Percentiles rank a stretch among this genome's conserved stretches.
Evolutionary conservation across 306 rosid genomes (phyloP).

Genomic region (Canavalia gladiata): DNA sequence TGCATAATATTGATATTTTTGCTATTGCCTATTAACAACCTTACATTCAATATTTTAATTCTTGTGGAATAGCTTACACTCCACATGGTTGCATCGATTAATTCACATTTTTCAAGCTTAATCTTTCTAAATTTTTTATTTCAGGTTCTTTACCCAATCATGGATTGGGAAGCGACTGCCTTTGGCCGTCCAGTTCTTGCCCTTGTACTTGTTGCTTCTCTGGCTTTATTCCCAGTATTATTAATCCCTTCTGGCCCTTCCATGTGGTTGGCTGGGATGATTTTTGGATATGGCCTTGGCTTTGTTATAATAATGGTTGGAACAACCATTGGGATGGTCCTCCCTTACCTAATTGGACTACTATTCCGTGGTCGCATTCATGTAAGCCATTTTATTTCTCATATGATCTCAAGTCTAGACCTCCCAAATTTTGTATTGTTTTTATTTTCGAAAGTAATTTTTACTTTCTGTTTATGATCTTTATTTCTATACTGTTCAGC

Average conservation of each 20-base stretch:
- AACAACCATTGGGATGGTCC: constrained; percentile 97
- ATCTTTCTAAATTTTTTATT: constrained; percentile 25
- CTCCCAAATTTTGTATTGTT: background rate
- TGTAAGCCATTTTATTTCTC: constrained; percentile 62
- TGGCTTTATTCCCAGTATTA: constrained; percentile 88
- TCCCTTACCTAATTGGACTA: constrained; percentile 89
- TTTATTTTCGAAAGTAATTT: background rate
- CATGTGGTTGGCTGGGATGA: constrained; percentile 99
- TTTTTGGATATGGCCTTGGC: constrained; percentile 96
- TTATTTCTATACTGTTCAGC: constrained; percentile 60
- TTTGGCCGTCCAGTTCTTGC: constrained; percentile 98
- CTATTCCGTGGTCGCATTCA: constrained; percentile 88
- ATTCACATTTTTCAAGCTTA: constrained; percentile 40
- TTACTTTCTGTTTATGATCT: constrained; percentile 27
- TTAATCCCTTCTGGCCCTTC: constrained; percentile 97
- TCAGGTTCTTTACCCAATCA: constrained; percentile 82
- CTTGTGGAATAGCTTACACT: constrained; percentile 25
- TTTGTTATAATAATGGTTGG: constrained; percentile 95
- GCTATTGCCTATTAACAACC: constrained; percentile 6
- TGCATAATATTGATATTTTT: constrained; percentile 9
- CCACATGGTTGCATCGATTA: constrained; percentile 23
- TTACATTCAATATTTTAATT: constrained; percentile 27
- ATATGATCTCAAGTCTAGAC: background rate
- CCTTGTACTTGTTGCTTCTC: constrained; percentile 82
- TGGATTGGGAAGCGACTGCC: constrained; percentile 99